Evolutionary conservation across 352 stramenopile genomes (phyloP), one percentile per base, ranked within the genome.

Genomic region (Phytophthora syringae): DNA sequence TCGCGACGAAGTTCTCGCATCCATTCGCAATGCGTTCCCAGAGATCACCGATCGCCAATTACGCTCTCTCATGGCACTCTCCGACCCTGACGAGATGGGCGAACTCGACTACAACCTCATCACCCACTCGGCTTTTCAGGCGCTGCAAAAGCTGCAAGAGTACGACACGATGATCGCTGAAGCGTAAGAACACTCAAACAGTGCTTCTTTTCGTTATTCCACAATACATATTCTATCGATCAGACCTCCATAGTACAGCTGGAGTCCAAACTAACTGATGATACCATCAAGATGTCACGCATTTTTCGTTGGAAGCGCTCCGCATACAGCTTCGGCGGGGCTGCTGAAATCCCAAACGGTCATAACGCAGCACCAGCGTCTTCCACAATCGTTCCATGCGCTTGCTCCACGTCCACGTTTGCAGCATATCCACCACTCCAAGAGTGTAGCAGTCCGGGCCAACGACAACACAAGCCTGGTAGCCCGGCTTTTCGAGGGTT

Each of bases 401-500:
- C 63, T 97, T 97, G 11, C 72, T 37, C 72, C 78, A 92, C 32
- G 89, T 97, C 88, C 87, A 97, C 22, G 85, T 93, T 65, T 97
- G 90, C 24, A 97, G 70, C 64, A 97, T 96, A 61, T 97, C 90
- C n/a, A 97, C 88, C 22, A 97, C 70, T 32, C 90, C 90, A 32
- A 97, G 68, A 25, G 90, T 96, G 60, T 97, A 97, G 49, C 89
- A 92, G 53, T 95, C 86, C 0, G 90, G 89, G 0, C 87, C 89
- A 45, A 95, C 74, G 0, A 97, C 86, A 30, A 86, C 82, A 28
- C 64, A 88, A 16, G 84, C 86, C 40, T 90, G 80, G 44, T 91
- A 93, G 1, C 85, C 87, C 7, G 56, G 64, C 44, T 92, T 95
- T 27, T 87, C 84, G 9, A 87, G 44, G 7, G 77, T 79, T 36